A percentile compares a stretch with the other conserved stretches of the same genome.
Conservation (phyloP, 2,329 filamentous ascomycete species). For the Penicillium sp. region DNA sequence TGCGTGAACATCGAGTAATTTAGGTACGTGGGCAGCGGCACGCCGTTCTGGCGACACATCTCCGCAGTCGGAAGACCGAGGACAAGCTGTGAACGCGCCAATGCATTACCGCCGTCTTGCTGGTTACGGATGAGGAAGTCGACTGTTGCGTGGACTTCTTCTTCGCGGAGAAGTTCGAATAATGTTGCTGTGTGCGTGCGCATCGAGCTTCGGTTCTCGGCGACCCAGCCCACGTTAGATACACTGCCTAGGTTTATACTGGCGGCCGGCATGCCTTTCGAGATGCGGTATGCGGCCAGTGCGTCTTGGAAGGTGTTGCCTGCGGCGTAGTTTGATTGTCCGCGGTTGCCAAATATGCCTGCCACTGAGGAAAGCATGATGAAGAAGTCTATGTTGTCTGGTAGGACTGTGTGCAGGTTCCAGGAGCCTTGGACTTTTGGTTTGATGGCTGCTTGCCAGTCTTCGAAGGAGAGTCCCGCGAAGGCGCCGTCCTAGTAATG, state of each 20-base stretch:
- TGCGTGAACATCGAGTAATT: slow-evolving; percentile 29
- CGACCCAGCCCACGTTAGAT: slow-evolving; percentile 34
- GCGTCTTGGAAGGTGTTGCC: slow-evolving; percentile 42
- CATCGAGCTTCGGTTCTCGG: slow-evolving; percentile 24
- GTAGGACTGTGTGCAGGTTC: slow-evolving; percentile 35
- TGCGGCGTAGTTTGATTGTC: slow-evolving; percentile 47
- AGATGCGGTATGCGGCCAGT: slow-evolving; percentile 30
- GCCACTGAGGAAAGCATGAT: slow-evolving; percentile 43
- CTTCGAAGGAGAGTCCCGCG: slow-evolving; percentile 35
- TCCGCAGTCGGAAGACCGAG: slow-evolving; percentile 22
- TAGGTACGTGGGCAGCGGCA: slow-evolving; percentile 23
- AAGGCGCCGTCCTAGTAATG: slow-evolving; percentile 17
- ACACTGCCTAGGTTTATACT: slow-evolving; percentile 33
- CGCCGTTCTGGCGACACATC: slow-evolving; percentile 17
- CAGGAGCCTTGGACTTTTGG: slow-evolving; percentile 44
- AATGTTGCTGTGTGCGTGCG: slow-evolving; percentile 11
- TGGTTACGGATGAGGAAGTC: slow-evolving; percentile 18
- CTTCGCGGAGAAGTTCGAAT: slow-evolving; percentile 23
- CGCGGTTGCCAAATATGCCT: slow-evolving; percentile 46
- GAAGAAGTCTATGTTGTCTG: slow-evolving; percentile 42
- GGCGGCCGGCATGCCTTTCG: slow-evolving; percentile 17
- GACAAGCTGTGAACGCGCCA: slow-evolving; percentile 11
- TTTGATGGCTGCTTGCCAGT: slow-evolving; percentile 38
- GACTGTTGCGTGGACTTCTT: slow-evolving; percentile 23
- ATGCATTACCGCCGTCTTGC: background rate